Conservation (phyloP, 1,139 yeast genomes). For the Taphrina sp. region DNA sequence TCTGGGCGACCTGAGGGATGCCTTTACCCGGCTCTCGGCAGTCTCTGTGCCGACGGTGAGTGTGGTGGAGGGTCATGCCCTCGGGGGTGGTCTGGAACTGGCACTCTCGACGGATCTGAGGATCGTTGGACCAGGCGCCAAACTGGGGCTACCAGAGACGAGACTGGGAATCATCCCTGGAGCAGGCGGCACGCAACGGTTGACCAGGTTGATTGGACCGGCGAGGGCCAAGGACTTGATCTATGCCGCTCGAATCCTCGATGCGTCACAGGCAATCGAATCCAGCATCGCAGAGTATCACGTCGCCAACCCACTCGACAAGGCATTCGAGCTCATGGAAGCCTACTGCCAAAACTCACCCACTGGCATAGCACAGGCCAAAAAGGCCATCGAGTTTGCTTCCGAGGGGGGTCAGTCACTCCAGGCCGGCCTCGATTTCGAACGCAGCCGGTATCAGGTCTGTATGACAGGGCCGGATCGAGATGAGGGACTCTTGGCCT, state of each 20-base stretch:
- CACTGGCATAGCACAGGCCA: constrained; percentile 16
- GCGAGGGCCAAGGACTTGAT: constrained; percentile 17
- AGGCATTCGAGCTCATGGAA: constrained; percentile 16
- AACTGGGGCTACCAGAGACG: constrained; percentile 25
- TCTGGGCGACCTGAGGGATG: constrained; percentile 16
- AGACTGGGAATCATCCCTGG: constrained; percentile 31
- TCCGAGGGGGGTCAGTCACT: constrained; percentile 6
- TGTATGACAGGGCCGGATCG: constrained; percentile 22
- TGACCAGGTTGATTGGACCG: constrained; percentile 27
- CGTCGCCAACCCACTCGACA: constrained; percentile 1
- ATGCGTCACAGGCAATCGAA: constrained; percentile 5
- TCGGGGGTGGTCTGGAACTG: constrained; percentile 25
- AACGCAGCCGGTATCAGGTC: constrained; percentile 12
- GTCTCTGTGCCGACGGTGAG: constrained; percentile 16
- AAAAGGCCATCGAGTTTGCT: constrained; percentile 17
- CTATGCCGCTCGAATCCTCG: constrained; percentile 18
- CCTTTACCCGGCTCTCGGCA: constrained; percentile 4
- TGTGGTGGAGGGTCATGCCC: constrained; percentile 26
- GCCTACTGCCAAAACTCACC: constrained; percentile 20
- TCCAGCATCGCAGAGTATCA: constrained; percentile 5
- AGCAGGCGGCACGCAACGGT: constrained; percentile 25
- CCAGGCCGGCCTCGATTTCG: constrained; percentile 20
- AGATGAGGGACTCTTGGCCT: constrained; percentile 24
- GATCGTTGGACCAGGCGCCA: constrained; percentile 14
- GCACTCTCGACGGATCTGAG: constrained; percentile 25